Percentiles rank a stretch among this genome's conserved stretches.
phyloP scores from a whole-genome alignment of 768 basidiomycete species.

The Boletales sp. region DNA sequence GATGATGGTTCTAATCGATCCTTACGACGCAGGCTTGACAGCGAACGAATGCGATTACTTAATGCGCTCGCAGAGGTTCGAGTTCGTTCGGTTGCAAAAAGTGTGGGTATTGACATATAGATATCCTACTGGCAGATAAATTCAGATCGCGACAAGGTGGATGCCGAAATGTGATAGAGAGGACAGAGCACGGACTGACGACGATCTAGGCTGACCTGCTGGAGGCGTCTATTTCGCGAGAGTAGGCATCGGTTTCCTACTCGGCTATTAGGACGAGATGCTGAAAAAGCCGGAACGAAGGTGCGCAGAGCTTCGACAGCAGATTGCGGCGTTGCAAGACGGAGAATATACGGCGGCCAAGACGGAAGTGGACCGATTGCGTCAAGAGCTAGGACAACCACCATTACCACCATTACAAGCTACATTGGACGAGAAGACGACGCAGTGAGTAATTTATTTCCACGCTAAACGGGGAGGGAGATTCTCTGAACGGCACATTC shows the following conservation, averaged over 20 bases:
- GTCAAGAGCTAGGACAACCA: constrained; percentile 71
- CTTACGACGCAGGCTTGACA: constrained; percentile 54
- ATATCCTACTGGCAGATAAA: constrained; percentile 50
- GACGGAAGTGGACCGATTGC: constrained; percentile 69
- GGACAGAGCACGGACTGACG: constrained; percentile 2
- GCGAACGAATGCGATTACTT: constrained; percentile 67
- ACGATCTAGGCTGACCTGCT: constrained; percentile 56
- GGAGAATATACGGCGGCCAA: constrained; percentile 76
- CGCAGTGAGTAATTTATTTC: constrained; percentile 39
- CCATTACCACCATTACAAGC: constrained; percentile 69
- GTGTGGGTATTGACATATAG: constrained; percentile 9
- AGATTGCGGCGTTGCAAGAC: constrained; percentile 65
- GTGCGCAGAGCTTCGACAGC: constrained; percentile 60
- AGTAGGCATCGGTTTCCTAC: constrained; percentile 41
- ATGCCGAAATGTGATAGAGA: constrained; percentile 4
- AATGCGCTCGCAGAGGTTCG: constrained; percentile 67
- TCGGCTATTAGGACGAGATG: not conserved
- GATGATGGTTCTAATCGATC: constrained; percentile 11
- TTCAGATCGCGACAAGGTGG: constrained; percentile 74
- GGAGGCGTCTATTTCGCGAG: constrained; percentile 62
- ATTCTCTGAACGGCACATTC: not conserved
- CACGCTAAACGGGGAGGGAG: constrained; percentile 1
- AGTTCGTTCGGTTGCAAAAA: constrained; percentile 7
- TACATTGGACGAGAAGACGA: constrained; percentile 67
- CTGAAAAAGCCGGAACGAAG: constrained; percentile 33